phyloP scores from a whole-genome alignment of 805 yeast species.

The Cyberlindnera bimundalis region DNA sequence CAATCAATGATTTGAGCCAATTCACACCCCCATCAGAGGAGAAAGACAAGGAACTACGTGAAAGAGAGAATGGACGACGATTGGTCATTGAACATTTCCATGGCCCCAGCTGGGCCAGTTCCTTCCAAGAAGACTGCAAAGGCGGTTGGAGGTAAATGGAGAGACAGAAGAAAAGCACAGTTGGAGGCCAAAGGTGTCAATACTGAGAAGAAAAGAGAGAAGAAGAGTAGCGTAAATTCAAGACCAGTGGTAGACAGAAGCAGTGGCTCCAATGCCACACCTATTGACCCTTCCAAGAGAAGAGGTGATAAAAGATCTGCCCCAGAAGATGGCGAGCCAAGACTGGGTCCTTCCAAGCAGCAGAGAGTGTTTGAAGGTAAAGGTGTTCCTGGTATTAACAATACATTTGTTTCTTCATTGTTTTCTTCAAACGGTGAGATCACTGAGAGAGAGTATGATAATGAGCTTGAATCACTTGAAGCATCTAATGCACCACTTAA shows the following conservation, averaged over 20 bases:
- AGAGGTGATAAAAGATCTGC: conserved; percentile 19
- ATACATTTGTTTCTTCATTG: conserved; percentile 79
- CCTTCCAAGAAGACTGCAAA: conserved; percentile 31
- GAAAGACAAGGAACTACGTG: no score
- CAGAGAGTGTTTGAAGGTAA: conserved; percentile 43
- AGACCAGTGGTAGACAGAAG: conserved; percentile 10
- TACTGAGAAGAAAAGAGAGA: conserved; percentile 11
- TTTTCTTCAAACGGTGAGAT: conserved; percentile 68
- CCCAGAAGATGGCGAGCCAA: conserved; percentile 12
- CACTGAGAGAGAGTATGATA: conserved; percentile 37
- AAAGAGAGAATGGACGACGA: conserved; percentile 52
- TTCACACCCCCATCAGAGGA: no score
- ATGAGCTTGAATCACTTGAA: conserved; percentile 30
- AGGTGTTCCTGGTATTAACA: conserved; percentile 50
- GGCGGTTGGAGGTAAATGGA: conserved; percentile 77
- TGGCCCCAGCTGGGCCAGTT: conserved; percentile 25
- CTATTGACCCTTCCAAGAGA: conserved; percentile 1
- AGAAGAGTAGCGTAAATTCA: conserved; percentile 10
- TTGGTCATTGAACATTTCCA: conserved; percentile 68
- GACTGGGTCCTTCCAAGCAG: conserved; percentile 32
- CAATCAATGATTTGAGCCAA: no score
- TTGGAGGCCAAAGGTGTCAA: conserved; percentile 23
- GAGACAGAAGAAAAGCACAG: conserved; percentile 58
- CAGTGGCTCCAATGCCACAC: not conserved
- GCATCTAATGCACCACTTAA: conserved; percentile 85